A percentile compares a stretch with the other conserved stretches of the same genome.
Conservation (phyloP, 768 basidiomycete species). For the Psilocybe azurescens region DNA sequence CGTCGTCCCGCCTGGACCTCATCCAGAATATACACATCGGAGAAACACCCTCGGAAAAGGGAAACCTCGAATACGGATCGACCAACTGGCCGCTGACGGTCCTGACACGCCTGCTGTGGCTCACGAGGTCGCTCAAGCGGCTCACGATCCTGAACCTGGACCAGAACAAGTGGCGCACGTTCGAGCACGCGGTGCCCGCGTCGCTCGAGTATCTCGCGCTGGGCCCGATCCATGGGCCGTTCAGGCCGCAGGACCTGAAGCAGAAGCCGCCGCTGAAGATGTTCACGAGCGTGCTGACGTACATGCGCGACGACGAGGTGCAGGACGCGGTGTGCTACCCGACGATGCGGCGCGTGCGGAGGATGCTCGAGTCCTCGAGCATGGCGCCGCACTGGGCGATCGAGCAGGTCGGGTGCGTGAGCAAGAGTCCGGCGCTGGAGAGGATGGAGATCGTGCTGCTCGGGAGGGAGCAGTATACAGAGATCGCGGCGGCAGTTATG, state of each 20-base stretch:
- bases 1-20: slow-evolving; percentile 21
- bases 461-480: slow-evolving; percentile 8
- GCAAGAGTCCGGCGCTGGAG: slow-evolving; percentile 28
- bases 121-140: slow-evolving; percentile 30
- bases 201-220: slow-evolving; percentile 34
- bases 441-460: slow-evolving; percentile 32
- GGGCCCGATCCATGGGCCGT: slow-evolving; percentile 41
- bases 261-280: slow-evolving; percentile 26
- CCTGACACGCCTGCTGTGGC: slow-evolving; percentile 35
- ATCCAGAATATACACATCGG: slow-evolving; percentile 41
- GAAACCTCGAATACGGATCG: slow-evolving; percentile 36
- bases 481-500: neutral
- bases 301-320: slow-evolving; percentile 41
- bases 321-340: slow-evolving; percentile 34
- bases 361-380: slow-evolving; percentile 27
- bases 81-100: slow-evolving; percentile 35
- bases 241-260: slow-evolving; percentile 31
- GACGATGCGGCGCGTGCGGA: slow-evolving; percentile 31
- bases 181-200: slow-evolving; percentile 36
- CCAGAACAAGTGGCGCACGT: slow-evolving; percentile 33
- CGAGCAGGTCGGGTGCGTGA: slow-evolving; percentile 33
- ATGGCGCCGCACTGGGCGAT: slow-evolving; percentile 27
- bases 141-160: slow-evolving; percentile 37
- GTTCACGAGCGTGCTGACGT: slow-evolving; percentile 39
- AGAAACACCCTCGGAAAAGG: slow-evolving; percentile 8